These are phyloP conservation scores for Hydnum rufescens DNA, from an alignment of 768 basidiomycete genomes.

Conservation along the genomic window DNA sequence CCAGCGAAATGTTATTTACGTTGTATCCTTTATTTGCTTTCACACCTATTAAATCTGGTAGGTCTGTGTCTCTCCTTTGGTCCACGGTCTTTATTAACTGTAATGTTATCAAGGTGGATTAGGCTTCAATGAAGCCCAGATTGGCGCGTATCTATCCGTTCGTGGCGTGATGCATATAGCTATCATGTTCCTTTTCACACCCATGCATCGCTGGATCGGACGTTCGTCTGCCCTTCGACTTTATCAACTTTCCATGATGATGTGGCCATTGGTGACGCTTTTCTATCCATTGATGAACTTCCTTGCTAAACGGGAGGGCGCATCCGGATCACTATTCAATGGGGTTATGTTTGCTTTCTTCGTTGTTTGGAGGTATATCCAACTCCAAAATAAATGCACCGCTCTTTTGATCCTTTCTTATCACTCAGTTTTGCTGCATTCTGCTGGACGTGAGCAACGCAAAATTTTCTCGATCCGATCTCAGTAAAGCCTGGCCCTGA, in stretches of 20 bases:
- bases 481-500: neutral
- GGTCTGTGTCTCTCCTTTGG: neutral
- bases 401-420: neutral
- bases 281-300: neutral
- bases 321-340: neutral
- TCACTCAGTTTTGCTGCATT: neutral
- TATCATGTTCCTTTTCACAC: neutral
- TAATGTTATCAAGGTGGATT: neutral
- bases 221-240: neutral
- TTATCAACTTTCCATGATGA: neutral
- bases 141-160: neutral
- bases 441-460: neutral
- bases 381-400: neutral
- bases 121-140: neutral
- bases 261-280: neutral
- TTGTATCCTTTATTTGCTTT: neutral
- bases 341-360: neutral
- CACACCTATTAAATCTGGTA: neutral
- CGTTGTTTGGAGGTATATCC: neutral
- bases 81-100: neutral
- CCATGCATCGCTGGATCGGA: neutral
- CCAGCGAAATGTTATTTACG: neutral
- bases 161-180: neutral
- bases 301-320: neutral
- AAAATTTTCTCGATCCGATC: neutral